A percentile compares a stretch with the other conserved stretches of the same genome.
phyloP scores from a whole-genome alignment of 2,329 filamentous ascomycete genomes.

The Xylaria sp. region DNA sequence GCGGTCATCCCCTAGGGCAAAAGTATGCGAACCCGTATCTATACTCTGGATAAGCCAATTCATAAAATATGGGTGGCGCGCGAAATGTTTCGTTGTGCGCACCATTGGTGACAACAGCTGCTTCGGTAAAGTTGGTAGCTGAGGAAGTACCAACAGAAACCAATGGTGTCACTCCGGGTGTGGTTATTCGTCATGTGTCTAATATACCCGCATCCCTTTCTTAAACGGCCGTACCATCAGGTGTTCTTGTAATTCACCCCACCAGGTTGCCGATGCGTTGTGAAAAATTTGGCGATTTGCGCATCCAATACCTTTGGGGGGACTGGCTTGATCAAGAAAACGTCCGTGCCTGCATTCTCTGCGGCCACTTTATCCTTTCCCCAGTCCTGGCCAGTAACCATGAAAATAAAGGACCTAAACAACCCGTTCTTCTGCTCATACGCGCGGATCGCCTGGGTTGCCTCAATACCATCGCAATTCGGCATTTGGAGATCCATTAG shows the following conservation, averaged over 20 bases:
- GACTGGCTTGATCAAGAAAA: conserved; percentile 28
- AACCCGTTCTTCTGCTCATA: conserved; percentile 13
- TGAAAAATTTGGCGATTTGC: conserved; percentile 16
- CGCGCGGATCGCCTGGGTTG: conserved; percentile 17
- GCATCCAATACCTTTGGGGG: conserved; percentile 11
- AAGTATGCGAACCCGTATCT: background rate
- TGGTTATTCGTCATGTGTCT: background rate
- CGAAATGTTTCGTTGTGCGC: background rate
- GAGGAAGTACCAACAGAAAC: background rate
- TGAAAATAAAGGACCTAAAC: conserved; percentile 21
- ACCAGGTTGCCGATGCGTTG: background rate
- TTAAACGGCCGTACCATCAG: background rate
- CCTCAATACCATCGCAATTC: conserved; percentile 28
- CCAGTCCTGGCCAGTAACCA: conserved; percentile 32
- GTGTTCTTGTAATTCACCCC: background rate
- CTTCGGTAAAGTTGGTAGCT: background rate
- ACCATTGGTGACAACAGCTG: background rate
- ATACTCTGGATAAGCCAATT: background rate
- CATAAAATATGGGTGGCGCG: background rate
- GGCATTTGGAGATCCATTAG: conserved; percentile 34
- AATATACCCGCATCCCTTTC: background rate
- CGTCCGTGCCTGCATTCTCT: conserved; percentile 15
- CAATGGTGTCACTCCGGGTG: background rate
- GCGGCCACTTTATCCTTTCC: conserved; percentile 22
- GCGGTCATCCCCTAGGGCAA: background rate